Percentiles rank a stretch among this genome's conserved stretches.
Conservation (phyloP, 2,329 filamentous ascomycete genomes). For the Exophiala sp. region DNA sequence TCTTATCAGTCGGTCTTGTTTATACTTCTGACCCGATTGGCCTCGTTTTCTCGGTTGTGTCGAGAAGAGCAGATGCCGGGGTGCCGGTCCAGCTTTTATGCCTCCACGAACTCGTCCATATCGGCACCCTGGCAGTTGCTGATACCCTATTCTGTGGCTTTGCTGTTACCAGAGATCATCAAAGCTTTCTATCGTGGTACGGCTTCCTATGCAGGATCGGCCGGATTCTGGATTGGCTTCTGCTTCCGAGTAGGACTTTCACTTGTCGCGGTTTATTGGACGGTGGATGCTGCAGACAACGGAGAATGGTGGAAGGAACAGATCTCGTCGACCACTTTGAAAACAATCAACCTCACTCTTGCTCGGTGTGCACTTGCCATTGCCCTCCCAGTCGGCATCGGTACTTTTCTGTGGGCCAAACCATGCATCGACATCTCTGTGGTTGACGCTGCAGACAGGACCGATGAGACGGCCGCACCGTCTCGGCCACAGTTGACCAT, state of each 20-base stretch:
- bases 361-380: conserved; percentile 78
- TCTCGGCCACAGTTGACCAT: conserved; percentile 62
- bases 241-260: conserved; percentile 73
- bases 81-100: conserved; percentile 93
- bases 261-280: conserved; percentile 79
- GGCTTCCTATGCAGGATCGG: conserved; percentile 81
- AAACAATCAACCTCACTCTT: conserved; percentile 69
- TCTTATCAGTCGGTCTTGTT: conserved; percentile 84
- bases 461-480: conserved; percentile 33
- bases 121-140: conserved; percentile 83
- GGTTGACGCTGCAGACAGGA: conserved; percentile 37
- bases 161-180: conserved; percentile 68
- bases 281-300: conserved; percentile 83
- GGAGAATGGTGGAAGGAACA: conserved; percentile 68
- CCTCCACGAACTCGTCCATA: conserved; percentile 84
- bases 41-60: conserved; percentile 87
- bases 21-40: conserved; percentile 70
- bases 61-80: conserved; percentile 98
- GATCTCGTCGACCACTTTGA: conserved; percentile 60
- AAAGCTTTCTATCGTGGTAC: conserved; percentile 78
- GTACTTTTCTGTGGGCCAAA: conserved; percentile 79
- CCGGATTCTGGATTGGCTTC: conserved; percentile 56
- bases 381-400: conserved; percentile 76
- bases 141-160: conserved; percentile 67
- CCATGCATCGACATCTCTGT: conserved; percentile 73